Percentiles rank a stretch among this genome's conserved stretches.
These are phyloP conservation scores for Herpetomonas tarakana DNA, from an alignment of 208 protist genomes.

Conservation along the genomic window DNA sequence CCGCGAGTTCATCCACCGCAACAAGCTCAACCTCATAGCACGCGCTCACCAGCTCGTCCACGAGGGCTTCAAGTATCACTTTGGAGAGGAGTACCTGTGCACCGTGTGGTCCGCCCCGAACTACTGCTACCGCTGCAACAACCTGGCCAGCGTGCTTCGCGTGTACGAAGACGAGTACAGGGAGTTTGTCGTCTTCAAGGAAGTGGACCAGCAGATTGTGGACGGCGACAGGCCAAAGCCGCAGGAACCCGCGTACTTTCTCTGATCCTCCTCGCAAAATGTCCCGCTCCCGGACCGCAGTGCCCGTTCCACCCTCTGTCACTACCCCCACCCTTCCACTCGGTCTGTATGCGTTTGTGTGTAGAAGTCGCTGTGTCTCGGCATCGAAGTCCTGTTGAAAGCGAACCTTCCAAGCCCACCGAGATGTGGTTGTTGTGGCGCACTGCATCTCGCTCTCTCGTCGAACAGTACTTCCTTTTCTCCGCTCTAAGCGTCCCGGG, in stretches of 20 bases:
- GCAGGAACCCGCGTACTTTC: conserved; percentile 64
- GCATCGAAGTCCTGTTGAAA: too few relatives aligned
- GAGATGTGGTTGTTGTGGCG: too few relatives aligned
- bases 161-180: conserved; percentile 87
- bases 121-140: conserved; percentile 98
- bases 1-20: conserved; percentile 82
- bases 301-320: too few relatives aligned
- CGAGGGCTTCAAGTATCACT: conserved; percentile 91
- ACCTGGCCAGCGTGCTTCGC: conserved; percentile 92
- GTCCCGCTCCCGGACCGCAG: too few relatives aligned
- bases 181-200: conserved; percentile 81
- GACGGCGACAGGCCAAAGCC: conserved; percentile 25
- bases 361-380: too few relatives aligned
- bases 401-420: too few relatives aligned
- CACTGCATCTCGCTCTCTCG: too few relatives aligned
- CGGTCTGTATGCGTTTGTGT: too few relatives aligned
- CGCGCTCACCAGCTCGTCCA: conserved; percentile 91
- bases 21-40: conserved; percentile 79
- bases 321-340: too few relatives aligned
- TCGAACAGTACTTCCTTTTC: too few relatives aligned
- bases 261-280: too few relatives aligned
- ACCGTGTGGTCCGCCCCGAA: conserved; percentile 99
- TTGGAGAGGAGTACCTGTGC: conserved; percentile 79
- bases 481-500: too few relatives aligned
- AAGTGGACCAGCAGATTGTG: conserved; percentile 60